Evolutionary conservation across 495 filamentous ascomycete species (phyloP).

Genomic region (Penicillium paxilli): DNA sequence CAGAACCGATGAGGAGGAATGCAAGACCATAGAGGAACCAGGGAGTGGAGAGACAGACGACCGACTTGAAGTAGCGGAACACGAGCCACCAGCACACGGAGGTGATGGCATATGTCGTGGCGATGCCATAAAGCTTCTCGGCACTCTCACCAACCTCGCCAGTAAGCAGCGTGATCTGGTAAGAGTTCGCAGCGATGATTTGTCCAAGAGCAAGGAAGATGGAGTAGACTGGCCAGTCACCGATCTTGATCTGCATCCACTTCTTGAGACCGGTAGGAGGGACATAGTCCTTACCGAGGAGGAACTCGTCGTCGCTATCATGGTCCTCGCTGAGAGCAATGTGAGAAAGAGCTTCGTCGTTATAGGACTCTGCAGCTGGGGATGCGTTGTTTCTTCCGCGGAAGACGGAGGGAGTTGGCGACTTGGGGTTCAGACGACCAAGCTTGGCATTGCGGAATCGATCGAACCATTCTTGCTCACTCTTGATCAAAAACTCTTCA

Average conservation of each 20-base stretch:
- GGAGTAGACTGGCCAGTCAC: conserved; percentile 74
- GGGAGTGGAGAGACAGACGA: conserved; percentile 57
- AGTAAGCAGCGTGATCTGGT: conserved; percentile 69
- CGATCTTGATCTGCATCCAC: conserved; percentile 46
- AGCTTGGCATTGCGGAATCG: conserved; percentile 59
- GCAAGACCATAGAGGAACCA: conserved; percentile 66
- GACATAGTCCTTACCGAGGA: conserved; percentile 64
- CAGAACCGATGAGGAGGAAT: conserved; percentile 65
- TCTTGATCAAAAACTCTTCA: conserved; percentile 64
- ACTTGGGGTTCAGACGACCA: conserved; percentile 44
- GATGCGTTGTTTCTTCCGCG: conserved; percentile 31
- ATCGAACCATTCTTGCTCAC: conserved; percentile 69
- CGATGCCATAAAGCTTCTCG: conserved; percentile 65
- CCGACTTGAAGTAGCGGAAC: conserved; percentile 62
- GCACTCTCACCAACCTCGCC: conserved; percentile 63
- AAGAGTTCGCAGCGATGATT: conserved; percentile 69
- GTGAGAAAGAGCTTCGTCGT: conserved; percentile 31
- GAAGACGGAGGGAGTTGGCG: conserved; percentile 47
- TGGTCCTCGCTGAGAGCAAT: conserved; percentile 27
- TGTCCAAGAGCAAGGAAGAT: conserved; percentile 66
- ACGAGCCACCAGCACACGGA: conserved; percentile 66
- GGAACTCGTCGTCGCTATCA: conserved; percentile 52
- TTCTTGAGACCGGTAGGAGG: conserved; percentile 65
- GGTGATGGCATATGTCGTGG: conserved; percentile 61
- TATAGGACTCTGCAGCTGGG: conserved; percentile 34